Conservation (phyloP, 1,284 basidiomycete genomes). For the Boletus semigastroideus region DNA sequence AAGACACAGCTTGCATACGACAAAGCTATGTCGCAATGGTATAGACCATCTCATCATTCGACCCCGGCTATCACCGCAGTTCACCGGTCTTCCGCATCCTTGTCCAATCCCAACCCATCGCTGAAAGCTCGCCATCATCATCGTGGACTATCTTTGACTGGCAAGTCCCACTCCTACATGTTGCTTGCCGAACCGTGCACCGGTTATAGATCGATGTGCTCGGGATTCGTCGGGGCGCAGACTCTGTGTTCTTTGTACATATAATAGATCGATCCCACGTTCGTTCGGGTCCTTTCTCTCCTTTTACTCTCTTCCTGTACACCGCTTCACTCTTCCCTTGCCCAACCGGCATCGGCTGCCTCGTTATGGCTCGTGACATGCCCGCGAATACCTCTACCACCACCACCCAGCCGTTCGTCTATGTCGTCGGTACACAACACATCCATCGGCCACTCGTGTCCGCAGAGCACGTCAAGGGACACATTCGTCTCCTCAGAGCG, state of each 20-base stretch:
- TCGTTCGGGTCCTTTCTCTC: neutral
- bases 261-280: conserved; percentile 1
- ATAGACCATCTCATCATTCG: conserved; percentile 2
- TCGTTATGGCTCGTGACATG: conserved; percentile 4
- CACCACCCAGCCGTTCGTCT: conserved; percentile 2
- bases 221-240: too few relatives aligned
- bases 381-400: neutral
- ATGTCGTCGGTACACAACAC: conserved; percentile 19
- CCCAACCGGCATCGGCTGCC: neutral
- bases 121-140: neutral
- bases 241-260: too few relatives aligned
- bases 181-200: conserved; percentile 10
- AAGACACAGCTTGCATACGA: conserved; percentile 7
- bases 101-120: neutral
- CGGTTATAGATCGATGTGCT: too few relatives aligned
- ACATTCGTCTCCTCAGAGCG: conserved; percentile 29
- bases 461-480: conserved; percentile 26
- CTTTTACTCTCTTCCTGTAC: neutral
- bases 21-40: conserved; percentile 4
- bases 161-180: neutral
- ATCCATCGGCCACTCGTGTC: conserved; percentile 23
- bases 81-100: conserved; percentile 1
- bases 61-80: conserved; percentile 7
- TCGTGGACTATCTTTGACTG: neutral
- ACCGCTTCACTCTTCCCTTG: neutral